Percentiles rank a stretch among this genome's conserved stretches.
These are phyloP conservation scores for Quercus aquifolioides DNA, from an alignment of 306 rosid species.

Conservation along the genomic window DNA sequence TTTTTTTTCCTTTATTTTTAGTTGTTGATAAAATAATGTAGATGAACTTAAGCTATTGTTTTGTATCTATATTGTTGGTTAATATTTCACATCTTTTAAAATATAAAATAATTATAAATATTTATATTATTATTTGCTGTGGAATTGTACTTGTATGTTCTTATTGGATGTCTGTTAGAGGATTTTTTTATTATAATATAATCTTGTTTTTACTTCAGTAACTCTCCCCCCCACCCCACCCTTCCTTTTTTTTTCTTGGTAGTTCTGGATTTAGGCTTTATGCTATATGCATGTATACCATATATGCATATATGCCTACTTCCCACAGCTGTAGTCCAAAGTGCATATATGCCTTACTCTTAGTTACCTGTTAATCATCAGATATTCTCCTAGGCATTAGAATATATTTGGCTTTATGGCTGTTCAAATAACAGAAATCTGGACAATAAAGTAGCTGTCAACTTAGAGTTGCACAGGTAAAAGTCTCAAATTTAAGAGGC, in stretches of 20 bases:
- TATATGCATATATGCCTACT: too few species aligned
- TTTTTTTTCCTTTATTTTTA: background rate
- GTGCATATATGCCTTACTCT: background rate
- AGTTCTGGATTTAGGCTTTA: background rate
- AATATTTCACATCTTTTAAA: background rate
- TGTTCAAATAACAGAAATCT: too few species aligned
- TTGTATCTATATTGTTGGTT: background rate
- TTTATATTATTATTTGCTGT: background rate
- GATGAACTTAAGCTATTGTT: background rate
- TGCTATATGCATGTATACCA: background rate
- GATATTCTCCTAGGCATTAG: background rate
- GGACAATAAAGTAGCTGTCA: too few species aligned
- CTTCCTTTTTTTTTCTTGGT: background rate
- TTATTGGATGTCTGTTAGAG: too few species aligned
- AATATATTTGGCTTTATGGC: background rate
- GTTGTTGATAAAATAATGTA: background rate
- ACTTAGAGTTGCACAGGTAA: background rate
- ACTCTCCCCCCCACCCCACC: too few species aligned
- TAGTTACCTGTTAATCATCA: background rate
- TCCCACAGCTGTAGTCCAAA: background rate
- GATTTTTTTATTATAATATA: too few species aligned
- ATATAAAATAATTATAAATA: background rate
- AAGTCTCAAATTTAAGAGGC: background rate
- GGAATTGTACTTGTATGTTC: background rate
- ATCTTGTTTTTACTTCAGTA: too few species aligned